Base-by-base conservation (phyloP, 2,329 filamentous ascomycete genomes). In the Penicillium nordicum region DNA sequence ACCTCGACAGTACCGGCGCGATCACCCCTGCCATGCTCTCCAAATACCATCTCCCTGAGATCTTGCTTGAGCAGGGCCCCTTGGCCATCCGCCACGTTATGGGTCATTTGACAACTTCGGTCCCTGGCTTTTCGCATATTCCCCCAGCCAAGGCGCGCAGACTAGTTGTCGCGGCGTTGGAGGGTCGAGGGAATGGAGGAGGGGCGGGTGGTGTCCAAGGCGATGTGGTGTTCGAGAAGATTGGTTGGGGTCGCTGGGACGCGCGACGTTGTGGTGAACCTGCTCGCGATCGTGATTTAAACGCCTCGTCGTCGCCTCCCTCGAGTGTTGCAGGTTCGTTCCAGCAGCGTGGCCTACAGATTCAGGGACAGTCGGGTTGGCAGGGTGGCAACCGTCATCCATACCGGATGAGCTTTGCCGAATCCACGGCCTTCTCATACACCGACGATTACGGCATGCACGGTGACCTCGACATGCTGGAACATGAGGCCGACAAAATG, bases 171-270 rank as follows among this genome's bases (percentile, higher is more conserved):
- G 89, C 88, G 57, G 93, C 92, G 58, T 78, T 97, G 63, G 93
- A 97, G 77, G 89, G 89, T 66, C 88, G 89, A 66, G 79, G 79
- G n/a, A 80, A 77, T 45, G 82, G 80, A 53, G 81, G 80, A 46
- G 74, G 76, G 54, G 77, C 77, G 43, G 78, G 77, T 60, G 83
- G 83, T 61, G 75, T 76, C 53, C 82, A 85, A 62, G 81, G 82
- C 57, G 84, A 85, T 48, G 72, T 78, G 57, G 63, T 79, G 53
- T 97, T 96, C 71, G 89, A 95, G 74, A 97, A 97, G 80, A 91
- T 97, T 57, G 93, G 93, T 69, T 97, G 93, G 93, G 94, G 94
- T 57, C 86, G 92, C 63, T 99, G 93, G 93, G 89, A 95, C 74
- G 94, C 92, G 59, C 86, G 86, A 70, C 82, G 85, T 71, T 85